These are phyloP conservation scores for Dorcoceras hygrometricum DNA, from an alignment of 257 asterid genomes.

Conservation along the genomic window DNA sequence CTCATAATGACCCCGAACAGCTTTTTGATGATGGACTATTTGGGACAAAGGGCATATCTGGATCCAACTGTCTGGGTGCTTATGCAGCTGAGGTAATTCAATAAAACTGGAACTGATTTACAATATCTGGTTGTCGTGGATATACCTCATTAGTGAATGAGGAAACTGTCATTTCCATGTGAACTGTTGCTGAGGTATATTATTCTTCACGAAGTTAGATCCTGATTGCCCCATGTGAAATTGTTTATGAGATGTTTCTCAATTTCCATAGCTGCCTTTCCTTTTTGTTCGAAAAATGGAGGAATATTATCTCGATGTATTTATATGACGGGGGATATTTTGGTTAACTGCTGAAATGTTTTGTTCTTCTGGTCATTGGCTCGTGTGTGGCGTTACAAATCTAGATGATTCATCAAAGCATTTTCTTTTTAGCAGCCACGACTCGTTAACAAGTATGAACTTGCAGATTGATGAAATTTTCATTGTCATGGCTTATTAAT, in stretches of 20 bases:
- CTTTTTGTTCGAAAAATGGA: not conserved
- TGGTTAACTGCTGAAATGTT: not conserved
- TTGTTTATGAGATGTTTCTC: not conserved
- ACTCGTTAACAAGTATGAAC: not conserved
- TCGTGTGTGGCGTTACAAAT: not conserved
- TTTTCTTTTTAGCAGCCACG: not conserved
- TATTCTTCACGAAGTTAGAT: conserved; percentile 3
- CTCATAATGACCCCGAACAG: conserved; percentile 42
- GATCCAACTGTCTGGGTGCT: conserved; percentile 38
- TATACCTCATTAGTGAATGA: not conserved
- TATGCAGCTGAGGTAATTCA: conserved; percentile 46
- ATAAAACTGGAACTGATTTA: not conserved
- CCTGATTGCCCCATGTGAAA: not conserved
- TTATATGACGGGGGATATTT: not conserved
- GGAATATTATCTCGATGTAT: not conserved
- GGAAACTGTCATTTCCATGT: conserved; percentile 5
- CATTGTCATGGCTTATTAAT: not conserved
- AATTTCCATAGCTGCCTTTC: not conserved
- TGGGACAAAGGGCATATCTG: conserved; percentile 42
- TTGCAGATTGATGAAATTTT: too few species aligned
- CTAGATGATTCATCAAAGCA: too few species aligned
- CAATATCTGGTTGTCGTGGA: conserved; percentile 11
- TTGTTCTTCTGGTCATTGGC: not conserved
- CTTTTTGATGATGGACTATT: conserved; percentile 50
- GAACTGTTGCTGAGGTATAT: conserved; percentile 8